Base-by-base conservation (phyloP, 2,329 filamentous ascomycete genomes). In the Allantophomopsis lycopodina region DNA sequence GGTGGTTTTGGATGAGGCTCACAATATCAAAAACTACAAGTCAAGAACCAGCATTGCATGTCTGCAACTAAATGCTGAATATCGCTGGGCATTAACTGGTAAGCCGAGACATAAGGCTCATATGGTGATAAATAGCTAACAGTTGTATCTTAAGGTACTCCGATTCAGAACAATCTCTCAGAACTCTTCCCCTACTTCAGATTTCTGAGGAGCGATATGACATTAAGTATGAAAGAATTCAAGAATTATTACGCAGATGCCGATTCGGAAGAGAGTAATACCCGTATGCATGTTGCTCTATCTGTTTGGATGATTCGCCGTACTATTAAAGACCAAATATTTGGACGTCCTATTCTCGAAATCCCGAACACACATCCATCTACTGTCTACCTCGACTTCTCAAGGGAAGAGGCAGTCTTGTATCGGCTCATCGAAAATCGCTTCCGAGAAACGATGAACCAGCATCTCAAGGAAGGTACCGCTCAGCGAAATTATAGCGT, bases 1-100 rank as follows among this genome's bases (percentile, higher is more conserved):
- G 2, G 43, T 78, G 3, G 61, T 77, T 1, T 55, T 77, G 0
- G 73, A 78, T 35, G 73, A 78, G 47, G 71, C 65, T 0, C 72
- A 76, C 37, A 48, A 47, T 0, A 73, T 78, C 43, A 76, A 75
- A 44, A 76, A 73, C 21, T 54, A 62, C 5, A 41, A 41, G 0
- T 51, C 55, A 0, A 40, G 46, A 7, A 69, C 63, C 0, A 64
- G 60, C 1, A 50, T 66, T 30, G 66, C 66, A 3, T 69, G 64
- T 43, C 59, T 60, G 56, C 42, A 50, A 18, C 42, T 57, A 2
- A 44, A 46, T 32, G 47, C 44, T 8, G 44, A 51, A 12, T 56
- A 50, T 37, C 41, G 54, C 16, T 57, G 53, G 54, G 54, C 53
- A 32, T 44, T 56, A n/a, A 53, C 52, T 7, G 54, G 54, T 32